These are phyloP conservation scores for Microcera coccophila DNA, from an alignment of 2,329 filamentous ascomycete species.

Conservation along the genomic window DNA sequence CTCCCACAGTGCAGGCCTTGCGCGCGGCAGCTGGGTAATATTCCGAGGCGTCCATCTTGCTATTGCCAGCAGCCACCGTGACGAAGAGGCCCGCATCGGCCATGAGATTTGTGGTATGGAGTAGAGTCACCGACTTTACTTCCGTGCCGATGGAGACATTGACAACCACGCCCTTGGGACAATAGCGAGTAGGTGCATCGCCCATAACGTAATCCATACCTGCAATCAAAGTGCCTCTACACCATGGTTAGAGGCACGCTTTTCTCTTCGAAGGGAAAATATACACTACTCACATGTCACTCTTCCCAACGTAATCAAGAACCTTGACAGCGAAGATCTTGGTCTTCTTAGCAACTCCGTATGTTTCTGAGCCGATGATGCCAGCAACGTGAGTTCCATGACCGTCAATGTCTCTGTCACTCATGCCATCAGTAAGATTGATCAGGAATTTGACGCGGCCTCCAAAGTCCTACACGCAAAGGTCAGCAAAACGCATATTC, in stretches of 20 bases:
- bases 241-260: not conserved
- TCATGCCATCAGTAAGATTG: slow-evolving; percentile 33
- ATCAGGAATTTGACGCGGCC: slow-evolving; percentile 38
- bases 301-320: slow-evolving; percentile 36
- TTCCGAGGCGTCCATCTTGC: slow-evolving; percentile 34
- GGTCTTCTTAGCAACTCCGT: slow-evolving; percentile 44
- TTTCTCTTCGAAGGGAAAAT: not conserved
- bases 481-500: slow-evolving; percentile 1
- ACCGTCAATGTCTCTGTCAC: slow-evolving; percentile 35
- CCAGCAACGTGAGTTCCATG: slow-evolving; percentile 48
- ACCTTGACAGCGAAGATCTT: slow-evolving; percentile 46
- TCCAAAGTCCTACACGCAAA: slow-evolving; percentile 34
- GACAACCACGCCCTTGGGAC: slow-evolving; percentile 44
- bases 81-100: slow-evolving; percentile 49
- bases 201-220: slow-evolving; percentile 42
- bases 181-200: slow-evolving; percentile 52
- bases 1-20: slow-evolving; percentile 51
- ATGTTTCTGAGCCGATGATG: slow-evolving; percentile 41
- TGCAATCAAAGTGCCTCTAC: slow-evolving; percentile 12
- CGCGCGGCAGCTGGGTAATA: slow-evolving; percentile 47
- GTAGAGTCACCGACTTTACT: slow-evolving; percentile 7
- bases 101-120: slow-evolving; percentile 48
- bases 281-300: slow-evolving; percentile 34
- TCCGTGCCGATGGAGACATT: slow-evolving; percentile 50
- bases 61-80: slow-evolving; percentile 55